phyloP scores from a whole-genome alignment of 768 basidiomycete species.

The Amanita pseudoporphyria region DNA sequence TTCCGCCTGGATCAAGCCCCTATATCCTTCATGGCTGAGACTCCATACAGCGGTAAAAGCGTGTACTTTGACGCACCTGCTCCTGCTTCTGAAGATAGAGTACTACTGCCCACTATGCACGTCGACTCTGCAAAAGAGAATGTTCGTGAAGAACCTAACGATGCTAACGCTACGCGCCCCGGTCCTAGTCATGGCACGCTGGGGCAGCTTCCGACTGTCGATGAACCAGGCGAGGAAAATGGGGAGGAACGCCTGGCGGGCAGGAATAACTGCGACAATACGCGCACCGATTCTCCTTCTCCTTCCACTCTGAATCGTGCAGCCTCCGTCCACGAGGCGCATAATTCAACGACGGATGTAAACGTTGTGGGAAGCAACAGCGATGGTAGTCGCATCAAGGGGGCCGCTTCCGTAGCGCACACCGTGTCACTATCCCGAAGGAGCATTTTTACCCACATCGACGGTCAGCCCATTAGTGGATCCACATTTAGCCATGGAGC shows the following conservation, averaged over 20 bases:
- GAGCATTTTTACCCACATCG: constrained; percentile 24
- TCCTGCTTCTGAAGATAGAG: background rate
- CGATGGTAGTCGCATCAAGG: background rate
- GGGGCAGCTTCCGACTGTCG: background rate
- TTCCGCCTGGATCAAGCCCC: background rate
- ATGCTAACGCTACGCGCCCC: background rate
- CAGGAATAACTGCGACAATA: background rate
- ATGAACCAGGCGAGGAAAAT: background rate
- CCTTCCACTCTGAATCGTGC: background rate
- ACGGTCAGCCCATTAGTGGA: constrained; percentile 22
- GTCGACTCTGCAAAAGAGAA: background rate
- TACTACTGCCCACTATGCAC: background rate
- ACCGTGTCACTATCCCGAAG: constrained; percentile 17
- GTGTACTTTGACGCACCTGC: constrained; percentile 2
- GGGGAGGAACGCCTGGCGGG: background rate
- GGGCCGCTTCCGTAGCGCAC: constrained; percentile 13
- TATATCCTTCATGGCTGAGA: background rate
- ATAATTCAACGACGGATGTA: background rate
- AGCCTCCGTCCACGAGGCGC: background rate
- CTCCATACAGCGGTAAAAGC: background rate
- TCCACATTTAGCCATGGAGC: constrained; percentile 46
- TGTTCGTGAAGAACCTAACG: too few relatives aligned
- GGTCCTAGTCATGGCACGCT: background rate
- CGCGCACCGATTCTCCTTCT: background rate
- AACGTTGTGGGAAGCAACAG: background rate